phyloP scores from a whole-genome alignment of 768 basidiomycete genomes.

The Trametes sanguinea region DNA sequence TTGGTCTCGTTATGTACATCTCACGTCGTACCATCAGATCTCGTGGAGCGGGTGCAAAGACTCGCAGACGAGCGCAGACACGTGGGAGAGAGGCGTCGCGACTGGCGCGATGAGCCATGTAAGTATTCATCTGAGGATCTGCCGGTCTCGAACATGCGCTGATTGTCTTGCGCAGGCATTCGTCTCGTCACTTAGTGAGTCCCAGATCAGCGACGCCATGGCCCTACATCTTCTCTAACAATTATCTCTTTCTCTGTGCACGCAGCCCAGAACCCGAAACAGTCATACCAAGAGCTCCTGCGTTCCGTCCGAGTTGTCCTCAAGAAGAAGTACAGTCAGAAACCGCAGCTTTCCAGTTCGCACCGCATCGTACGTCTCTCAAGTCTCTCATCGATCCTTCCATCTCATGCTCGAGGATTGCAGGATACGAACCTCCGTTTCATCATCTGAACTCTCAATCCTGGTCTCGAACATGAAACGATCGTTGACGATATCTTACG shows the following conservation, averaged over 20 bases:
- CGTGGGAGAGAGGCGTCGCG: slow-evolving; percentile 61
- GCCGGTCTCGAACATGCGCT: neutral
- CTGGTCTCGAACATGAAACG: no score
- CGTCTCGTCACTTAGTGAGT: slow-evolving; percentile 54
- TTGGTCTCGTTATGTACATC: slow-evolving; percentile 1
- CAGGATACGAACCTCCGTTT: slow-evolving; percentile 15
- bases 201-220: no score
- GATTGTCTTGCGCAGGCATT: slow-evolving; percentile 47
- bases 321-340: slow-evolving; percentile 63
- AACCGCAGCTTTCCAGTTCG: slow-evolving; percentile 72
- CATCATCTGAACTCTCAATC: slow-evolving; percentile 2
- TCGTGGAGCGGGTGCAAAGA: slow-evolving; percentile 86
- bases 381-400: neutral
- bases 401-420: neutral
- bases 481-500: no score
- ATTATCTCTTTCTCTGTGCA: neutral
- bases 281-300: slow-evolving; percentile 62
- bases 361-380: slow-evolving; percentile 56
- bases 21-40: slow-evolving; percentile 46
- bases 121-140: slow-evolving; percentile 28
- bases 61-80: slow-evolving; percentile 80
- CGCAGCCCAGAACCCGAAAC: slow-evolving; percentile 48
- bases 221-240: neutral
- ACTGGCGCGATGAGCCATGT: slow-evolving; percentile 84
- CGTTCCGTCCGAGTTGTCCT: slow-evolving; percentile 58